A percentile compares a stretch with the other conserved stretches of the same genome.
Conservation (phyloP, 2,329 filamentous ascomycete genomes). For the Coniochaeta prunicola region DNA sequence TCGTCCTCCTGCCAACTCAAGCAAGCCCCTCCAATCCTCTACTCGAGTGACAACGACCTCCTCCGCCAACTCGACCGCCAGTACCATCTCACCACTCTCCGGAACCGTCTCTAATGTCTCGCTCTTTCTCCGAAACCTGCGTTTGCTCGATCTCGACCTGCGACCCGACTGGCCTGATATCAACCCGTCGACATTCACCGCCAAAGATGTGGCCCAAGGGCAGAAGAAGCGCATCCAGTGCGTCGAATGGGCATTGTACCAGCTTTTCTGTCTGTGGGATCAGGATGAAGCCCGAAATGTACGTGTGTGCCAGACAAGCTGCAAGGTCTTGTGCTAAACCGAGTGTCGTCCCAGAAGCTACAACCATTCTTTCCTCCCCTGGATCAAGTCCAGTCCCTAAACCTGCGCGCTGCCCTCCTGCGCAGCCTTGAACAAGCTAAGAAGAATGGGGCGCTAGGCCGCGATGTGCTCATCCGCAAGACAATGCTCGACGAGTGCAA, state of each 20-base stretch:
- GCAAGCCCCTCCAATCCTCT: not conserved
- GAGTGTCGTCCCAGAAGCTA: slow-evolving; percentile 57
- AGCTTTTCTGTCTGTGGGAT: slow-evolving; percentile 80
- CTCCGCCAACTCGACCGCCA: not conserved
- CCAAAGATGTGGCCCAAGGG: slow-evolving; percentile 58
- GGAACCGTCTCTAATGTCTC: slow-evolving; percentile 42
- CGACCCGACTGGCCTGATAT: slow-evolving; percentile 76
- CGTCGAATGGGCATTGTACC: slow-evolving; percentile 87
- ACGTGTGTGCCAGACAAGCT: slow-evolving; percentile 9
- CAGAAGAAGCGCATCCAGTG: slow-evolving; percentile 77
- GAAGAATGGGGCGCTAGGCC: slow-evolving; percentile 74
- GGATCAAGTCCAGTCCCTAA: slow-evolving; percentile 85
- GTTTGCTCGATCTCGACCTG: slow-evolving; percentile 72
- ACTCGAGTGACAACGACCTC: not conserved
- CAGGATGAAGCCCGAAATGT: slow-evolving; percentile 67
- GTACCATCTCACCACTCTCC: not conserved
- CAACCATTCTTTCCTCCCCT: slow-evolving; percentile 84
- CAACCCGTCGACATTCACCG: slow-evolving; percentile 60
- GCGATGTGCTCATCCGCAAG: slow-evolving; percentile 77
- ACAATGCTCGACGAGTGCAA: slow-evolving; percentile 97
- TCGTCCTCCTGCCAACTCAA: not conserved
- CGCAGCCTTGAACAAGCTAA: slow-evolving; percentile 78
- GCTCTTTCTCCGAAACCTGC: slow-evolving; percentile 76
- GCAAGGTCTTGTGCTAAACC: not conserved
- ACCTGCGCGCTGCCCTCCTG: slow-evolving; percentile 77